Evolutionary conservation across 2,329 filamentous ascomycete species (phyloP).

Genomic region (Fusarium praegraminearum): DNA sequence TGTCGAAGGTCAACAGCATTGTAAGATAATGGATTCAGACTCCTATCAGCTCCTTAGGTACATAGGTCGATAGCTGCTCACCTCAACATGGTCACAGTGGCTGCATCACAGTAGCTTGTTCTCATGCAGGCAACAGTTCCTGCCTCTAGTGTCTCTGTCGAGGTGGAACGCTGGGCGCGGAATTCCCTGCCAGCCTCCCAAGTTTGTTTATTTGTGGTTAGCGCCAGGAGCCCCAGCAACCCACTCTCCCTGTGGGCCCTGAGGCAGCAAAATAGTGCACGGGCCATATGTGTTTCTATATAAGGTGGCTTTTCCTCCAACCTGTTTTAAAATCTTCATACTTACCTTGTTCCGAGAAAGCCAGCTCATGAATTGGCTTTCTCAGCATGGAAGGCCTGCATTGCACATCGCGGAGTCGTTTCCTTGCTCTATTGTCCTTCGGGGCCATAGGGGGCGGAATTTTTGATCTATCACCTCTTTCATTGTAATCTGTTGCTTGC

Average conservation of each 20-base stretch:
- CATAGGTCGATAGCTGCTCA: not conserved
- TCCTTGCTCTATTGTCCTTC: conserved; percentile 65
- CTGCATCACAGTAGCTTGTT: conserved; percentile 11
- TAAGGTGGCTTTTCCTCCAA: conserved; percentile 30
- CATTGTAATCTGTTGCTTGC: conserved; percentile 56
- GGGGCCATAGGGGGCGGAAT: conserved; percentile 66
- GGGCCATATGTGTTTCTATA: conserved; percentile 48
- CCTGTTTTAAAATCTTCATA: conserved; percentile 59
- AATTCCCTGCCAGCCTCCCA: conserved; percentile 15
- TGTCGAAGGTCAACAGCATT: too few species aligned
- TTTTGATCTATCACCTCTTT: conserved; percentile 63
- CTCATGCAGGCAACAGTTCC: conserved; percentile 13
- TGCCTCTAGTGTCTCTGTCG: conserved; percentile 14
- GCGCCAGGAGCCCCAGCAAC: not conserved
- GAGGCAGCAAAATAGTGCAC: conserved; percentile 57
- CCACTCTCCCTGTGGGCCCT: conserved; percentile 54
- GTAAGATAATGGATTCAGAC: not conserved
- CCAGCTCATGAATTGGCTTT: conserved; percentile 60
- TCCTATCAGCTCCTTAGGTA: not conserved
- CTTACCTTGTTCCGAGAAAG: conserved; percentile 63
- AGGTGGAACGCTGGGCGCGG: conserved; percentile 8
- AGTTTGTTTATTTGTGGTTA: conserved; percentile 7
- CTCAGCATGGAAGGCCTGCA: conserved; percentile 64
- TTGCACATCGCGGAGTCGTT: conserved; percentile 66
- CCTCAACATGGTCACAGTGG: not conserved